phyloP scores from a whole-genome alignment of 352 stramenopile species.

The Phytophthora citrophthora region DNA sequence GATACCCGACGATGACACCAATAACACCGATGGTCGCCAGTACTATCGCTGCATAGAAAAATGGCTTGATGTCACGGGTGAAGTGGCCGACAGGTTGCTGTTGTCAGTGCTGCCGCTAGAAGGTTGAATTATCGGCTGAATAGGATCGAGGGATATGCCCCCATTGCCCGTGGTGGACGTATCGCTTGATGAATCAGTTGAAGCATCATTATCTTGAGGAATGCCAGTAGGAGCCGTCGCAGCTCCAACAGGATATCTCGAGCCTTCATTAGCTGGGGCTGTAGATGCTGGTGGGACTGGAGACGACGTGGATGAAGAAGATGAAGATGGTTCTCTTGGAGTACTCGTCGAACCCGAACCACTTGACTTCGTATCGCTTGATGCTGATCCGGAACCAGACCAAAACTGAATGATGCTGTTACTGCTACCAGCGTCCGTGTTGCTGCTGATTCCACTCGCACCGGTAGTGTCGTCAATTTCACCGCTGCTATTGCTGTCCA shows the following conservation, averaged over 20 bases:
- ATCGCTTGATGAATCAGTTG: conserved; percentile 2
- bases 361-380: not conserved
- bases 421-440: not conserved
- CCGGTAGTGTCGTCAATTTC: too few relatives aligned
- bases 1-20: conserved; percentile 29
- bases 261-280: not conserved
- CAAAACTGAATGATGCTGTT: not conserved
- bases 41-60: conserved; percentile 54
- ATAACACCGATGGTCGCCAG: conserved; percentile 34
- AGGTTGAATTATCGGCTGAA: not conserved
- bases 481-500: too few relatives aligned
- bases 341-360: not conserved
- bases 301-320: not conserved
- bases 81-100: conserved; percentile 18
- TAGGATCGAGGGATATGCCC: not conserved
- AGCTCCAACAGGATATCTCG: not conserved
- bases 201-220: conserved; percentile 1
- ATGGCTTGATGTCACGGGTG: conserved; percentile 31
- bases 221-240: not conserved
- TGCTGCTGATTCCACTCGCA: not conserved
- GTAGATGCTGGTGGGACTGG: not conserved
- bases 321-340: not conserved
- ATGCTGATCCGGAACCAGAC: not conserved
- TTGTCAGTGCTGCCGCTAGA: conserved; percentile 1
- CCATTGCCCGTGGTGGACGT: conserved; percentile 2